Evolutionary conservation across 768 basidiomycete genomes (phyloP).

Genomic region (Lactarius deliciosus): DNA sequence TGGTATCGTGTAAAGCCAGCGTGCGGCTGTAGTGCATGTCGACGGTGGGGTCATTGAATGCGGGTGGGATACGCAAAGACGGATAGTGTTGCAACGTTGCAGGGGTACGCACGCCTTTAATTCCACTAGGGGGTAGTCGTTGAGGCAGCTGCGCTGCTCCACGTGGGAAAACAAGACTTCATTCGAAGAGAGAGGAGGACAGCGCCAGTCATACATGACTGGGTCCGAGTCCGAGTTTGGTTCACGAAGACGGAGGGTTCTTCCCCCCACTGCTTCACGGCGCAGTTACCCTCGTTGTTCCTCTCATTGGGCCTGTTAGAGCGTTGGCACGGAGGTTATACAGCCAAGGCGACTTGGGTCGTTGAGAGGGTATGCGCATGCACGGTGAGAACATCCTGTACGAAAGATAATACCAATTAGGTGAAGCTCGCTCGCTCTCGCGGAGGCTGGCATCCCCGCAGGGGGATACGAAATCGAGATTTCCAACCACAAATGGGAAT

Average conservation of each 20-base stretch:
- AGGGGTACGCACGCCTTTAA: neutral
- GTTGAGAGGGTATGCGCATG: neutral
- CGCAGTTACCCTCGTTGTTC: neutral
- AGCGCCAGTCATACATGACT: neutral
- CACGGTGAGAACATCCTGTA: neutral
- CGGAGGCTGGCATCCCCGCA: slow-evolving; percentile 51
- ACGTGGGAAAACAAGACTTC: neutral
- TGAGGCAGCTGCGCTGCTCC: neutral
- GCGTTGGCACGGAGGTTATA: neutral
- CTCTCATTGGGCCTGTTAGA: neutral
- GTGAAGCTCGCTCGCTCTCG: slow-evolving; percentile 60
- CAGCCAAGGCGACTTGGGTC: neutral
- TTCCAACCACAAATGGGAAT: slow-evolving; percentile 58
- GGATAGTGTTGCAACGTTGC: neutral
- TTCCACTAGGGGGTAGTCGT: neutral
- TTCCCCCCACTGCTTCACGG: too few species aligned
- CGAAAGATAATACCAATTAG: slow-evolving; percentile 33
- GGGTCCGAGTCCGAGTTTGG: neutral
- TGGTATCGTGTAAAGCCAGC: neutral
- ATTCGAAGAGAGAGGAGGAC: neutral
- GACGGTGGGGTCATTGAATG: neutral
- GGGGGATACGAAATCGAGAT: slow-evolving; percentile 61
- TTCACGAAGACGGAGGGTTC: neutral
- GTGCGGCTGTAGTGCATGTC: neutral
- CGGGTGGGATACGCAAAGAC: neutral